Evolutionary conservation across 2,329 filamentous ascomycete genomes (phyloP).

Genomic region (Phaeosphaeria sp.): DNA sequence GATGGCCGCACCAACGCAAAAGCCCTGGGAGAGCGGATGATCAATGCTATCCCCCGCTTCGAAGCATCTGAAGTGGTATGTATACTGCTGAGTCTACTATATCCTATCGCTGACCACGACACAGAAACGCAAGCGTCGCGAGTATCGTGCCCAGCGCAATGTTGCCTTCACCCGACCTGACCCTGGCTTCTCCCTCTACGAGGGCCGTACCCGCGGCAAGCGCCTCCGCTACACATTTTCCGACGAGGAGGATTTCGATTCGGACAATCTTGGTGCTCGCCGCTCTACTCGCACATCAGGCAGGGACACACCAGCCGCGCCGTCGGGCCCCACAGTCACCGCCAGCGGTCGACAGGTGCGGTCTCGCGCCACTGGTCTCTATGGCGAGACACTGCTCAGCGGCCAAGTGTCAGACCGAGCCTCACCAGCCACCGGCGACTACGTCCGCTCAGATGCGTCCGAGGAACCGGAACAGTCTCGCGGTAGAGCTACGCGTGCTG

Average conservation of each 20-base stretch:
- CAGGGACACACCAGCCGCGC: conserved; percentile 74
- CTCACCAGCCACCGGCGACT: conserved; percentile 52
- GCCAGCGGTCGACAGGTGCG: conserved; percentile 87
- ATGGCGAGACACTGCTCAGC: conserved; percentile 66
- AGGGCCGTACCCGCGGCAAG: conserved; percentile 94
- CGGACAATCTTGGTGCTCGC: conserved; percentile 70
- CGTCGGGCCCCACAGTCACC: conserved; percentile 70
- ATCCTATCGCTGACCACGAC: conserved; percentile 17
- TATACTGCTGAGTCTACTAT: not conserved
- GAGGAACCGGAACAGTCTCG: conserved; percentile 53
- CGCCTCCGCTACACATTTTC: conserved; percentile 96
- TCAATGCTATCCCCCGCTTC: conserved; percentile 82
- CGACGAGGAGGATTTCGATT: conserved; percentile 81
- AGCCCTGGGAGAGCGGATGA: conserved; percentile 77
- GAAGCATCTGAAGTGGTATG: conserved; percentile 88
- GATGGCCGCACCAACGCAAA: conserved; percentile 85
- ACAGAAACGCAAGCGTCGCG: conserved; percentile 88
- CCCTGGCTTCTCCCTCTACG: conserved; percentile 89
- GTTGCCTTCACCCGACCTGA: conserved; percentile 88
- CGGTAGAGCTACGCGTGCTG: conserved; percentile 52
- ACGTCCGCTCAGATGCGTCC: conserved; percentile 53
- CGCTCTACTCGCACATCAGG: conserved; percentile 72
- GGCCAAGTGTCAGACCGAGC: conserved; percentile 54
- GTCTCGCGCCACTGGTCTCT: conserved; percentile 66
- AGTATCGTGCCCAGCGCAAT: conserved; percentile 86